Base-by-base conservation (phyloP, 1,139 yeast species). In the Geotrichum fermentans region DNA sequence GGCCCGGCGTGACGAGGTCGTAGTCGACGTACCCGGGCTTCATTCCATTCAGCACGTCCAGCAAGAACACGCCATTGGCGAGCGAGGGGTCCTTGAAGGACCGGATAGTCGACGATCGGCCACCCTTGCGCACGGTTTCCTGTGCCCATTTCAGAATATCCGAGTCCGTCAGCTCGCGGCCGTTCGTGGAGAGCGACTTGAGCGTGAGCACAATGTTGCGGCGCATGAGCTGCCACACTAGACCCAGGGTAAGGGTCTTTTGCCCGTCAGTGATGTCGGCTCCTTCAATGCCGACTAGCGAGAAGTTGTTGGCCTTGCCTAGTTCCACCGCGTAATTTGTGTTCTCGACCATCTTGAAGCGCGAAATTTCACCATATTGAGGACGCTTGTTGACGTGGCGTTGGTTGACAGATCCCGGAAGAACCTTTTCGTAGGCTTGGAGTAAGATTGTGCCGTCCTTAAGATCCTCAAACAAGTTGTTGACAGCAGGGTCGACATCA, bases 141-240 rank as follows among this genome's bases (percentile, higher is more conserved):
- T 89, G 90, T 38, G 97, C 97, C 99, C 99, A 92, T 63, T 77
- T 80, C 66, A 92, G 77, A 45, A 92, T 90, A 65, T 92, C 97
- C 28, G 80, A 55, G 70, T 92, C 98, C 17, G 88, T 71, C 58
- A 90, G 72, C 57, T 83, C 87, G 61, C 77, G 77, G 47, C 92
- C 95, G 54, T 80, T 78, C 52, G 82, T 73, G 5, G 90, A 78
- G 59, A 92, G 74, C 46, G 80, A 77, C 51, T 85, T 75, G 64
- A 92, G 78, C 1, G 98, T 92, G 57, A 82, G 78, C 53, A 83
- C 83, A 60, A 92, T 92, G 69, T 92, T 92, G 67, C 95, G 82
- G 68, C 98, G 83, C 99, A 92, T 92, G 62, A 92, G 77, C 73
- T 92, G 99, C 99, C 99, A 92, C 35, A 92, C 97, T 54, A 92